Evolutionary conservation across 805 yeast species (phyloP).

Genomic region (Blastobotrys mokoenaii): DNA sequence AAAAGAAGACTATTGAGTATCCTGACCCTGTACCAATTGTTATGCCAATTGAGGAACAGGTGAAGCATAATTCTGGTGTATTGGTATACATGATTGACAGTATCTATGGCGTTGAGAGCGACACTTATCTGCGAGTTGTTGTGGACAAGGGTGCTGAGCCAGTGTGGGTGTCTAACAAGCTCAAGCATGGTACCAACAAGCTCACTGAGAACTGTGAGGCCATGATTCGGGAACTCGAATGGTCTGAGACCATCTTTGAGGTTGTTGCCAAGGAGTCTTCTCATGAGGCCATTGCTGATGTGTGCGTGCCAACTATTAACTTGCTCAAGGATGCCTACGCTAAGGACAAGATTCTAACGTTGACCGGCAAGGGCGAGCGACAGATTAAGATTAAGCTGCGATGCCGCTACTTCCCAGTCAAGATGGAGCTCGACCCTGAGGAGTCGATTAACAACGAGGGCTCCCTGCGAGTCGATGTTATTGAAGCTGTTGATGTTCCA

Average conservation of each 20-base stretch:
- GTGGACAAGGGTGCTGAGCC: slow-evolving; percentile 70
- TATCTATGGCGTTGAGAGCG: slow-evolving; percentile 43
- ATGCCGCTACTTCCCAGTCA: slow-evolving; percentile 73
- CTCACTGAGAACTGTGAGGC: slow-evolving; percentile 59
- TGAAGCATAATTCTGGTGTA: slow-evolving; percentile 62
- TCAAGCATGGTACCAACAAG: slow-evolving; percentile 30
- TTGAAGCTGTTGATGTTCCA: slow-evolving; percentile 58
- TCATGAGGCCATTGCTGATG: slow-evolving; percentile 49
- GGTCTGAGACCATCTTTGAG: slow-evolving; percentile 59
- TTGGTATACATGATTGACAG: slow-evolving; percentile 58
- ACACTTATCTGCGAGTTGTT: slow-evolving; percentile 61
- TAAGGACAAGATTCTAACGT: slow-evolving; percentile 46
- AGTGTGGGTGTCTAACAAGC: slow-evolving; percentile 47
- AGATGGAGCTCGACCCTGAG: slow-evolving; percentile 52
- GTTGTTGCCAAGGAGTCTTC: slow-evolving; percentile 42
- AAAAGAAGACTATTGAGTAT: slow-evolving; percentile 25
- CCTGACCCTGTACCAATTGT: slow-evolving; percentile 35
- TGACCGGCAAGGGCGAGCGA: slow-evolving; percentile 46
- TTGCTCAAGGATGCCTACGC: slow-evolving; percentile 58
- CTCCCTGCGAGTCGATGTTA: slow-evolving; percentile 47
- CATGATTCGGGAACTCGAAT: slow-evolving; percentile 67
- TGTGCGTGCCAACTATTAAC: slow-evolving; percentile 56
- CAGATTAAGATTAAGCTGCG: slow-evolving; percentile 43
- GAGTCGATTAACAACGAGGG: slow-evolving; percentile 78
- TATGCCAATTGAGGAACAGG: slow-evolving; percentile 38